Percentiles rank a stretch among this genome's conserved stretches.
Conservation (phyloP, 2,329 filamentous ascomycete species). For the Neofusicoccum sp. region DNA sequence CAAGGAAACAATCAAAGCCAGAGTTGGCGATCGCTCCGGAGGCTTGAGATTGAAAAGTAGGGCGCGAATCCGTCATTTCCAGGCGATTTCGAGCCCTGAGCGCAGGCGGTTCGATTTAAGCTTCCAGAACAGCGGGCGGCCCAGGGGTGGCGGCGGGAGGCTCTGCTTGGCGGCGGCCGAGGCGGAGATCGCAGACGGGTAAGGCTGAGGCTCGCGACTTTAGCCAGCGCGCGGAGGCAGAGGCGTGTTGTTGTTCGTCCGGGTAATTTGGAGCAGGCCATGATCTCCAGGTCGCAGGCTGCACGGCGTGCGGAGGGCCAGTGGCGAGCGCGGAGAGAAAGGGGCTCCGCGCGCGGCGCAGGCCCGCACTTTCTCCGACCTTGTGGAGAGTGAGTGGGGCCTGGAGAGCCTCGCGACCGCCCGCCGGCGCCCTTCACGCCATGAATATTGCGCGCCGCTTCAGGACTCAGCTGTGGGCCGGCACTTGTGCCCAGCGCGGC, state of each 20-base stretch:
- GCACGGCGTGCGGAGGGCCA: constrained; percentile 2
- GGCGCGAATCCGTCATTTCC: background rate
- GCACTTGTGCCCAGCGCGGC: background rate
- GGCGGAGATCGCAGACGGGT: constrained; percentile 9
- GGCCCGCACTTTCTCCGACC: constrained; percentile 5
- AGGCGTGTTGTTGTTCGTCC: constrained; percentile 16
- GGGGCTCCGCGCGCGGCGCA: background rate
- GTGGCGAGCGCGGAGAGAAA: constrained; percentile 9
- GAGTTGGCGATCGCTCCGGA: background rate
- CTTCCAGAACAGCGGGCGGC: constrained; percentile 3
- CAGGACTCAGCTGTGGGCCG: constrained; percentile 7
- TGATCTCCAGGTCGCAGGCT: constrained; percentile 15
- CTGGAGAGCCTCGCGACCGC: constrained; percentile 1
- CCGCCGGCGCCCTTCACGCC: constrained; percentile 18
- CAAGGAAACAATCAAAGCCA: background rate
- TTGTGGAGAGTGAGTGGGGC: background rate
- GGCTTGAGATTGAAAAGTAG: background rate
- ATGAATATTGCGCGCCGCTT: background rate
- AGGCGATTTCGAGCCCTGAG: background rate
- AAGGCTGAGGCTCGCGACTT: constrained; percentile 14
- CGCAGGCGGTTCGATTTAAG: constrained; percentile 7
- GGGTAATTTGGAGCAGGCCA: constrained; percentile 5
- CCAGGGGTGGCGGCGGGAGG: constrained; percentile 12
- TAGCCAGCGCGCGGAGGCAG: background rate
- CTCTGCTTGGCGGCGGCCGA: constrained; percentile 5